Evolutionary conservation across 257 asterid genomes (phyloP), one percentile per base, ranked within the genome.

Genomic region (Euphrasia confusa): DNA sequence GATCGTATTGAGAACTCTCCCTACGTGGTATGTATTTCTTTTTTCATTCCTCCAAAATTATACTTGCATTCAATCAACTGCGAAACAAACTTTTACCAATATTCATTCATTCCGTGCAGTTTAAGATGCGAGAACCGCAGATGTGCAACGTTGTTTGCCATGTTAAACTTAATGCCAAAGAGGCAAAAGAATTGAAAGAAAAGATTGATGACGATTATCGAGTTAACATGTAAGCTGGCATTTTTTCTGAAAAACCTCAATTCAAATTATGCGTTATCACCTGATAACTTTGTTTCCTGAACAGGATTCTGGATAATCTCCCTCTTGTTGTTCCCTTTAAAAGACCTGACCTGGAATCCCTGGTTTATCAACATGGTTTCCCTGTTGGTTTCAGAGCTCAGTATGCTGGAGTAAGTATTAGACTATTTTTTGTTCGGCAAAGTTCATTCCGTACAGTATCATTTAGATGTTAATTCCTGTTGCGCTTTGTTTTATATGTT

Each of bases 221-320:
- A 39, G 87, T 81, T 64, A 81, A 84, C 79, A 84, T 84, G 85
- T 79, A 67, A 68, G 83, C 69, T 57, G 35, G 7, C 53, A 24
- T 27, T 40, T 24, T 28, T 60, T 24, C 28, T 60, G 30, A 63
- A 14, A 30, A n/a, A 12, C 35, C 13, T 69, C 47, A 64, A 21
- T 42, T 65, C 61, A 57, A 50, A 44, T 55, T 10, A 68, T 44
- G 37, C 54, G 45, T 40, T 59, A 30, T 69, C 35, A 68, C 44
- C 45, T 63, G 39, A 49, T 18, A 17, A 63, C 63, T 44, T 44
- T 9, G 67, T 75, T 64, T 66, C 70, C 27, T 66, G 17, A 35
- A 56, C 83, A 89, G 97, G 97, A 89, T 89, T 72, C 73, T 86
- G 79, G 97, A 89, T 78, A 89, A 89, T 74, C 94, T 89, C 37